Base-by-base conservation (phyloP, 192 early-diverging fungal species). In the Rhizoclosmatium globosum region DNA sequence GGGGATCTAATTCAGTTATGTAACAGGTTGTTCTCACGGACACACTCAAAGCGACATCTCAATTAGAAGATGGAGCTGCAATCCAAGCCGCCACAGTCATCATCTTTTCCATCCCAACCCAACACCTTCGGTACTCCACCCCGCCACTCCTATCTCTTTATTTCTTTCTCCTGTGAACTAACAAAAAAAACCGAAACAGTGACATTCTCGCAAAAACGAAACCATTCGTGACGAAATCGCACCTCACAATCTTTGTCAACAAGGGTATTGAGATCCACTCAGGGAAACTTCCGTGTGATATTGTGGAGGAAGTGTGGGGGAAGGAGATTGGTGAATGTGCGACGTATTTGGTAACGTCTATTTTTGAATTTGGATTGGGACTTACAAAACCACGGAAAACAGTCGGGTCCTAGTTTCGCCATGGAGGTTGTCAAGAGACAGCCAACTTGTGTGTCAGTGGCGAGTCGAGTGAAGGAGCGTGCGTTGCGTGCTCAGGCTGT, bases 191-290 rank as follows among this genome's bases (percentile, higher is more conserved):
- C 21, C 31, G 31, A 48, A 6, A 74, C 78, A 85, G 82, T 38
- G 64, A 69, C n/a, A 74, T 86, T 44, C 76, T 87, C 6, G 48
- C 45, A 41, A 39, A 47, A 19, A 61, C 87, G 42, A 85, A 87
- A 57, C 83, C 80, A 9, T 73, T 68, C 67, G 19, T 88, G 41
- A 64, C 62, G 3, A 42, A 58, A 6, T 39, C 78, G 60, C 86
- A 89, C 62, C 82, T 89, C 39, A 71, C 88, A 15, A 87, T 89
- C 64, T 87, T 87, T 68, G 82, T 86, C 65, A 89, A 89, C 82
- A 89, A 89, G 75, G 87, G 87, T 41, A 89, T 89, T 47, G 87
- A 89, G 66, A 82, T 78, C 45, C n/a, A 69, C 15, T 68, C 86
- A 3, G 50, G 61, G 7, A 60, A 56, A 46, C 80, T 89, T 44